phyloP scores from a whole-genome alignment of 768 basidiomycete genomes.

The Chalciporus sphaerocephalus region DNA sequence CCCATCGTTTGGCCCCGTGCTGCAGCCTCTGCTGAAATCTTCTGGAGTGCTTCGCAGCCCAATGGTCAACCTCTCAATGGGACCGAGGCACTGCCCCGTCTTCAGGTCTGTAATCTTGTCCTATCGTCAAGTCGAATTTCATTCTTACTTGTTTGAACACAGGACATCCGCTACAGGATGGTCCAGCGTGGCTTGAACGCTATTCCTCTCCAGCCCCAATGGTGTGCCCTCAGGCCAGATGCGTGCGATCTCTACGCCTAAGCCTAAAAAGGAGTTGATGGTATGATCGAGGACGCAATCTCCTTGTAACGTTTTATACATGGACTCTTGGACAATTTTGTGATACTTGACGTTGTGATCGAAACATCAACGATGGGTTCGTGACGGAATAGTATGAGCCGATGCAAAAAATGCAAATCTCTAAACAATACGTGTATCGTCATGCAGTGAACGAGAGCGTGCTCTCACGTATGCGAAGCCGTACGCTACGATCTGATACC shows the following conservation, averaged over 20 bases:
- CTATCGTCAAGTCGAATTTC: neutral
- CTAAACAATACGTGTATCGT: constrained; percentile 6
- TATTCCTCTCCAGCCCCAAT: constrained; percentile 51
- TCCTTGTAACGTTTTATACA: neutral
- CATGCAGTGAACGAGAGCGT: constrained; percentile 82
- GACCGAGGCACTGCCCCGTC: constrained; percentile 42
- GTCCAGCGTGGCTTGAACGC: constrained; percentile 46
- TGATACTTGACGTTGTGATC: neutral
- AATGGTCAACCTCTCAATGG: constrained; percentile 32
- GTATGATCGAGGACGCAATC: neutral
- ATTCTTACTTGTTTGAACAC: neutral
- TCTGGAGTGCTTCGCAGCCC: constrained; percentile 45
- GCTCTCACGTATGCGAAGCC: constrained; percentile 76
- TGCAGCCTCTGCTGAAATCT: constrained; percentile 47
- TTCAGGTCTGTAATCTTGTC: constrained; percentile 33
- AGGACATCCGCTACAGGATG: constrained; percentile 46
- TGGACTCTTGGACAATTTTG: neutral
- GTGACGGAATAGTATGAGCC: no score
- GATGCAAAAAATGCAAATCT: no score
- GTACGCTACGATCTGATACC: constrained; percentile 78
- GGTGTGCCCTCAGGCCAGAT: constrained; percentile 50
- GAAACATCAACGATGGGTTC: neutral
- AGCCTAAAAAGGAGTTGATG: neutral
- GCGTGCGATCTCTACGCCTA: constrained; percentile 36
- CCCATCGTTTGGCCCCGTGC: constrained; percentile 46